Base-by-base conservation (phyloP, 164 flowering plant species). In the Chimonanthus praecox region DNA sequence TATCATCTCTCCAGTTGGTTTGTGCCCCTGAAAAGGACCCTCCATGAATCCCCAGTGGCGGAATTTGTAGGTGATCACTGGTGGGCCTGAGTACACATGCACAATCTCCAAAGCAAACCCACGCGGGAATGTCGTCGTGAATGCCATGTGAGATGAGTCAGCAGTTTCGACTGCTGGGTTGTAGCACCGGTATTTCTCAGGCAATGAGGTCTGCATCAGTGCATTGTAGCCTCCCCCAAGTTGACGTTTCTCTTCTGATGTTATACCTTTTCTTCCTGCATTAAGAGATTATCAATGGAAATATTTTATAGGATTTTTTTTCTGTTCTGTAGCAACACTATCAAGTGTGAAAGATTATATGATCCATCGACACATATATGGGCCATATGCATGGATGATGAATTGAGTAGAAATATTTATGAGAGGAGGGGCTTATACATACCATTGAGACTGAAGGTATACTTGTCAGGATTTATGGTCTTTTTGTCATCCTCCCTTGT, bases 1-100 rank as follows among this genome's bases (percentile, higher is more conserved):
- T 3, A 85, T 84, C 79, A 72, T 68, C 58, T 92, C 88, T 4
- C 94, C 93, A 3, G 92, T 88, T 0, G 97, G 92, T 8, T 86
- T 78, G 68, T 86, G 89, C 7, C 89, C 93, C 77, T 89, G 85
- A 79, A 88, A 92, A 75, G 97, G 91, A 43, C 94, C 93, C 58
- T 92, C 97, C 89, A 87, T 85, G 82, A 67, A 88, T 21, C 85
- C 92, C 94, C 97, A 92, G 70, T 92, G 97, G 80, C 97, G 82
- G 82, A 90, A 92, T 80, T 90, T 88, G 84, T 85, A 92, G 0
- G 72, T 84, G 33, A 91, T 84, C 74, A 72, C 73, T 0, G 97
- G 97, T 1, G 92, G 90, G 3, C 91, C 94, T 0, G 92, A 83
- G 64, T 85, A 91, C 33, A 89, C 97, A 0, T 86, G 82, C 7